Percentiles rank a stretch among this genome's conserved stretches.
These are phyloP conservation scores for Desmodesmus armatus DNA, from an alignment of 139 green algal species.

Conservation along the genomic window DNA sequence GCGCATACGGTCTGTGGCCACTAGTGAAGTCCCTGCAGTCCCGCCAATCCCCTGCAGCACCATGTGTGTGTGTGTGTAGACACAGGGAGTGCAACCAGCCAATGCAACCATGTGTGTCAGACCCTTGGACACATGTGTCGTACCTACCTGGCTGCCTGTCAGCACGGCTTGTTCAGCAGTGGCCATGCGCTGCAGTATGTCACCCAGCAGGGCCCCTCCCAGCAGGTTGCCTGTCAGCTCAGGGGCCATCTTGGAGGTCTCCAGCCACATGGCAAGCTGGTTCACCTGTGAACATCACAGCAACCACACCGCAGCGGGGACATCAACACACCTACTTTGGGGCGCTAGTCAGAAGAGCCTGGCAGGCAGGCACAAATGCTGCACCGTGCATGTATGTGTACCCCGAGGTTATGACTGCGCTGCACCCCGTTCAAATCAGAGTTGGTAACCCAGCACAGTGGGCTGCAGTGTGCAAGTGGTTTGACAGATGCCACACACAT, in stretches of 20 bases:
- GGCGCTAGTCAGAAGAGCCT: neutral
- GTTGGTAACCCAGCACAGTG: neutral
- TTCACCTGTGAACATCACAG: constrained; percentile 18
- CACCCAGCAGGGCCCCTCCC: constrained; percentile 53
- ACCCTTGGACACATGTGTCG: too few relatives aligned
- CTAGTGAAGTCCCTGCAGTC: too few relatives aligned
- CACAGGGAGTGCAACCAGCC: too few relatives aligned
- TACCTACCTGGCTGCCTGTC: neutral
- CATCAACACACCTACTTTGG: neutral
- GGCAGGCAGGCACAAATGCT: neutral
- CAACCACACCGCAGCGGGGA: neutral
- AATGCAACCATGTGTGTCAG: too few relatives aligned
- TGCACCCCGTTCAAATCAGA: neutral
- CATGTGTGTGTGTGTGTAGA: too few relatives aligned
- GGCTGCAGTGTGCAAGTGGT: too few relatives aligned
- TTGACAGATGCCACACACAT: neutral
- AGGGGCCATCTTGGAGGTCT: constrained; percentile 60
- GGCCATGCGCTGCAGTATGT: constrained; percentile 44
- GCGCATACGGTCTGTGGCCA: too few relatives aligned
- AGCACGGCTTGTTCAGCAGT: constrained; percentile 14
- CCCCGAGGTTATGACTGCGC: too few relatives aligned
- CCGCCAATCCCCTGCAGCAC: too few relatives aligned
- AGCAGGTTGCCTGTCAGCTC: constrained; percentile 58
- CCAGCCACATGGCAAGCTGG: constrained; percentile 64
- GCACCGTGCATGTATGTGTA: neutral